Evolutionary conservation across 108 stramenopile species (phyloP).

Genomic region (Seminavis robusta): DNA sequence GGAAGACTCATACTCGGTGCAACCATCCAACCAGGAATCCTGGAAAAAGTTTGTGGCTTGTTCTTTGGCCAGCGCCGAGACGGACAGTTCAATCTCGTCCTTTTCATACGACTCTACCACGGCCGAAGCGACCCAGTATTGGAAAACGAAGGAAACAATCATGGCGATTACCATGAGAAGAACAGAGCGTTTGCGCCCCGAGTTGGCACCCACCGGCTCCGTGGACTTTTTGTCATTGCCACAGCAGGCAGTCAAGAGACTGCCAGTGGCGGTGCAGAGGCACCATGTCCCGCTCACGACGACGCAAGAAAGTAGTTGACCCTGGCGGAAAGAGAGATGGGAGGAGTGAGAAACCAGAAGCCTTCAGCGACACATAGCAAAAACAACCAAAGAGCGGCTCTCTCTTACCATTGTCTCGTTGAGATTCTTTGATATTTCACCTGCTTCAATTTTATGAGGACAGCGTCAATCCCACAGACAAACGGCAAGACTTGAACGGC

Average conservation of each 20-base stretch:
- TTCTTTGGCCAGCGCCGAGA: too few relatives aligned
- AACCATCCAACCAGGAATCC: constrained; percentile 66
- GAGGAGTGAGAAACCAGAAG: too few relatives aligned
- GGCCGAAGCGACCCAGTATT: constrained; percentile 66
- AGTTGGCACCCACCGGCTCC: constrained; percentile 57
- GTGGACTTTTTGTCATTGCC: constrained; percentile 86
- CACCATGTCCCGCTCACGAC: constrained; percentile 57
- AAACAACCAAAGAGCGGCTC: too few relatives aligned
- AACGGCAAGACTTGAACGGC: too few relatives aligned
- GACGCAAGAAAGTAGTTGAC: constrained; percentile 25
- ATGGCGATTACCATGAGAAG: constrained; percentile 58
- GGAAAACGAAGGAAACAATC: constrained; percentile 59
- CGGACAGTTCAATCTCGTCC: too few relatives aligned
- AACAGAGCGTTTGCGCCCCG: constrained; percentile 79
- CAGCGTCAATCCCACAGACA: too few relatives aligned
- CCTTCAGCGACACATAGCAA: too few relatives aligned
- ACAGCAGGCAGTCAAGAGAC: constrained; percentile 63
- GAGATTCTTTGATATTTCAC: too few relatives aligned
- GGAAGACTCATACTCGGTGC: constrained; percentile 23
- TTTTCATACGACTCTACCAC: constrained; percentile 25
- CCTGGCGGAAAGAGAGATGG: too few relatives aligned
- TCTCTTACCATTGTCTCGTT: too few relatives aligned
- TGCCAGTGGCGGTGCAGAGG: constrained; percentile 69
- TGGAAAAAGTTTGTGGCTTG: constrained; percentile 36
- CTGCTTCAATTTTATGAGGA: too few relatives aligned